Percentiles rank a stretch among this genome's conserved stretches.
Evolutionary conservation across 352 stramenopile genomes (phyloP).

Genomic region (Discostella stelligera): DNA sequence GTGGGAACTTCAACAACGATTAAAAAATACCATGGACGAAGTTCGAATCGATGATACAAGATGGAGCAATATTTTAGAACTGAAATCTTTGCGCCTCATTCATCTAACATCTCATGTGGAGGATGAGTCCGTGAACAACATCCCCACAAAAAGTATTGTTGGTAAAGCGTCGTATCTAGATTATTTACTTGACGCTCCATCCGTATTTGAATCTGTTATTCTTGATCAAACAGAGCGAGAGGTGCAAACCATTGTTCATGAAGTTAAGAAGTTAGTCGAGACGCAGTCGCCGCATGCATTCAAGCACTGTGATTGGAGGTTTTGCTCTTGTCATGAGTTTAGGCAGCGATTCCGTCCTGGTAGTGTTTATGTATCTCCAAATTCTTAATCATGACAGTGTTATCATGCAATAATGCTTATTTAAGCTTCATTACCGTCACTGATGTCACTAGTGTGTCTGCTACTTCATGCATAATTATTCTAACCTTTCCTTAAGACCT

Average conservation of each 20-base stretch:
- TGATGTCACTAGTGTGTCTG: neutral
- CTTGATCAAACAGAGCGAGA: conserved; percentile 65
- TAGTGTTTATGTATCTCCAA: conserved; percentile 45
- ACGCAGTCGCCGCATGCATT: conserved; percentile 67
- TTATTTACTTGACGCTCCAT: conserved; percentile 56
- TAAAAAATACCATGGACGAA: conserved; percentile 21
- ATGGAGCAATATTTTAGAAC: conserved; percentile 43
- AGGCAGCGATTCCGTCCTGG: conserved; percentile 58
- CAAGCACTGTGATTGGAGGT: conserved; percentile 74
- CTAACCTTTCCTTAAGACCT: no score
- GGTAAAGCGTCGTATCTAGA: conserved; percentile 63
- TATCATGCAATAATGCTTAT: neutral
- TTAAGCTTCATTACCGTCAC: neutral
- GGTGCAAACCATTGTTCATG: conserved; percentile 52
- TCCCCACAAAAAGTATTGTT: neutral
- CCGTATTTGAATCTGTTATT: conserved; percentile 51
- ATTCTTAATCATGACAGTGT: conserved; percentile 5
- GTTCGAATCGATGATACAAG: conserved; percentile 12
- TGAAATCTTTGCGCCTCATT: conserved; percentile 68
- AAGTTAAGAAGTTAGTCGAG: conserved; percentile 64
- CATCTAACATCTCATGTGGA: conserved; percentile 67
- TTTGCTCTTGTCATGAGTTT: conserved; percentile 80
- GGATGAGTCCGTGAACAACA: conserved; percentile 26
- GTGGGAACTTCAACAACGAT: conserved; percentile 37
- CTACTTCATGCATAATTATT: no score